Evolutionary conservation across 1,139 yeast species (phyloP).

Genomic region (Debaryomycetaceae sp.): DNA sequence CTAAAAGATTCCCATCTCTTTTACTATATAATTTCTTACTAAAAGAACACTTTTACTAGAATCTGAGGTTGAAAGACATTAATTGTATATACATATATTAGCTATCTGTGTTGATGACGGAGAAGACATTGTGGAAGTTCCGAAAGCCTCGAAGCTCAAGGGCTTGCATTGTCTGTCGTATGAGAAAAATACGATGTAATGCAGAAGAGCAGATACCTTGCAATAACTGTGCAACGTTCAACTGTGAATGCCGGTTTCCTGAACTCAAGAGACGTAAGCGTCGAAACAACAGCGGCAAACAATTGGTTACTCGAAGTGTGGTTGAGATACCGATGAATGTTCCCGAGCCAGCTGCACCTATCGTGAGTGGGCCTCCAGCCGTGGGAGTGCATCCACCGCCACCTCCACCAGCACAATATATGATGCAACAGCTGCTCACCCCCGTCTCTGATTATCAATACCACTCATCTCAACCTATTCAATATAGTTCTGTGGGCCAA

Average conservation of each 20-base stretch:
- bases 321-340: not conserved
- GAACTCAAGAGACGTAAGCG: slow-evolving; percentile 2
- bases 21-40: no score
- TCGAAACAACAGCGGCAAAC: not conserved
- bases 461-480: slow-evolving; percentile 3
- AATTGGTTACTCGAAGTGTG: not conserved
- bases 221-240: slow-evolving; percentile 21
- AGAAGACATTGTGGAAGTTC: slow-evolving; percentile 5
- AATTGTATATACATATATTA: no score
- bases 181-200: slow-evolving; percentile 61
- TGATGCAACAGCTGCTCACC: not conserved
- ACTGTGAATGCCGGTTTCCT: slow-evolving; percentile 16
- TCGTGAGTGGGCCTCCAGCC: not conserved
- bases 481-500: not conserved
- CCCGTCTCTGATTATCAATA: not conserved
- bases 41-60: no score
- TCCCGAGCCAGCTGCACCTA: not conserved
- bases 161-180: slow-evolving; percentile 49
- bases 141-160: slow-evolving; percentile 30
- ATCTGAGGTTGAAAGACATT: no score
- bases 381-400: not conserved
- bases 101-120: not conserved
- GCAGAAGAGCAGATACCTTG: slow-evolving; percentile 22
- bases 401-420: no score
- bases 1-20: no score